These are phyloP conservation scores for Plasmodium inui DNA, from an alignment of 169 alveolate species.

Conservation along the genomic window DNA sequence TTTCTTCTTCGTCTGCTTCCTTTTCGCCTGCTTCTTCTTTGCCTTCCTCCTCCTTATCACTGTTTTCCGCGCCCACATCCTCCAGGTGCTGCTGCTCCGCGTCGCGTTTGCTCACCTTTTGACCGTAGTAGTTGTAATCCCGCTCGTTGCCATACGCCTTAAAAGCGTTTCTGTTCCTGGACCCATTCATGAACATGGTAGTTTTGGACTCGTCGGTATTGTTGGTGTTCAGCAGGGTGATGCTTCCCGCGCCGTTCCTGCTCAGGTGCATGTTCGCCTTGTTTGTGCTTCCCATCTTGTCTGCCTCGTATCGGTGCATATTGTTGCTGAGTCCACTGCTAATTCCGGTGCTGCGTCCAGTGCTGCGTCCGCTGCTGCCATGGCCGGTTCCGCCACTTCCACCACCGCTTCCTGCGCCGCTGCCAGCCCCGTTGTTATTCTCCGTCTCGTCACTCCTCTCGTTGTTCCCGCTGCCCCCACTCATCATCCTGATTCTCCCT, in stretches of 20 bases:
- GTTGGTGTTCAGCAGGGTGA: conserved; percentile 37
- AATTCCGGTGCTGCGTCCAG: too few relatives aligned
- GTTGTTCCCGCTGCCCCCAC: background rate
- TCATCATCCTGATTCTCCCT: background rate
- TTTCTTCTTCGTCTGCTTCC: conserved; percentile 2
- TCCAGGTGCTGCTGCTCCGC: conserved; percentile 8
- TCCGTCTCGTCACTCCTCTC: background rate
- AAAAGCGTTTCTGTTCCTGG: conserved; percentile 32
- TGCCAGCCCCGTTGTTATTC: background rate
- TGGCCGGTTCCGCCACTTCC: background rate
- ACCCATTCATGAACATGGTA: conserved; percentile 25
- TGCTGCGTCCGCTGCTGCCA: background rate
- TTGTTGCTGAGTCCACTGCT: background rate
- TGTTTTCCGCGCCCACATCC: background rate
- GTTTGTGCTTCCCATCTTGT: conserved; percentile 12
- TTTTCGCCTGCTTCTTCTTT: background rate
- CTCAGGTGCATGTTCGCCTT: conserved; percentile 13
- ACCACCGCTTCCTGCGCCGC: background rate
- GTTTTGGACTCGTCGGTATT: conserved; percentile 44
- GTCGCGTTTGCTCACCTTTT: conserved; percentile 14
- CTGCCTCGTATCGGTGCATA: background rate
- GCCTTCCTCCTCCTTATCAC: background rate
- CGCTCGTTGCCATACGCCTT: conserved; percentile 27
- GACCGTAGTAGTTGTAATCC: conserved; percentile 20
- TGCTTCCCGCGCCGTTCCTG: conserved; percentile 10